Evolutionary conservation across 2,329 filamentous ascomycete species (phyloP).

Genomic region (Aspergillus intermedius): DNA sequence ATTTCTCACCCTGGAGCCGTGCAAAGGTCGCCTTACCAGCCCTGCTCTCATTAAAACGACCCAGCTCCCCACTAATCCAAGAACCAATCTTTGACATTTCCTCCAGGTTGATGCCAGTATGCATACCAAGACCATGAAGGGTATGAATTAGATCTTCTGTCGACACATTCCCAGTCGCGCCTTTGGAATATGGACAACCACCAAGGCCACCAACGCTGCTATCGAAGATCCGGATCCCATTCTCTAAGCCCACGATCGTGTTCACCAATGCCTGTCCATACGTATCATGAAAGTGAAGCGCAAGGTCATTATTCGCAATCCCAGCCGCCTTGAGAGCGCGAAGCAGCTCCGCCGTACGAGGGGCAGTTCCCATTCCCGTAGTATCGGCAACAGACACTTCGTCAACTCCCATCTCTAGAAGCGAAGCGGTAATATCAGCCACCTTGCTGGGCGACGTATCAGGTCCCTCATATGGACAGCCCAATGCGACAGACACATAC

Average conservation of each 20-base stretch:
- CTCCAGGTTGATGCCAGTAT: constrained; percentile 53
- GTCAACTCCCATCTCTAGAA: constrained; percentile 60
- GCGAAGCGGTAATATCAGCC: constrained; percentile 53
- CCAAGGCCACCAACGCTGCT: constrained; percentile 58
- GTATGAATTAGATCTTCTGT: constrained; percentile 59
- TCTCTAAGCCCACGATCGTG: constrained; percentile 55
- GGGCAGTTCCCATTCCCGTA: constrained; percentile 61
- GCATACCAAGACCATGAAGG: constrained; percentile 54
- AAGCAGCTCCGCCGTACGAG: constrained; percentile 52
- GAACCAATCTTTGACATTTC: constrained; percentile 50
- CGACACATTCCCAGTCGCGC: constrained; percentile 59
- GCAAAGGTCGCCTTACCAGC: constrained; percentile 48
- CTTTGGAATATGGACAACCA: constrained; percentile 59
- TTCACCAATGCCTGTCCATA: constrained; percentile 61
- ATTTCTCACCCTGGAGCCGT: constrained; percentile 22
- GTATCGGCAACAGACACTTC: constrained; percentile 62
- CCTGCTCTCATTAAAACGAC: constrained; percentile 47
- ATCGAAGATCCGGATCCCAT: constrained; percentile 59
- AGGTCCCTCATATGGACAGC: constrained; percentile 61
- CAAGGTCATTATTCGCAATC: constrained; percentile 53
- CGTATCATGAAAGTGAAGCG: constrained; percentile 61
- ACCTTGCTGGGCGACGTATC: constrained; percentile 55
- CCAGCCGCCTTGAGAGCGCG: constrained; percentile 54
- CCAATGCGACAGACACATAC: constrained; percentile 59
- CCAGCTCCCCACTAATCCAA: constrained; percentile 52